Conservation (phyloP, 768 basidiomycete genomes). For the Russula ochroleuca region DNA sequence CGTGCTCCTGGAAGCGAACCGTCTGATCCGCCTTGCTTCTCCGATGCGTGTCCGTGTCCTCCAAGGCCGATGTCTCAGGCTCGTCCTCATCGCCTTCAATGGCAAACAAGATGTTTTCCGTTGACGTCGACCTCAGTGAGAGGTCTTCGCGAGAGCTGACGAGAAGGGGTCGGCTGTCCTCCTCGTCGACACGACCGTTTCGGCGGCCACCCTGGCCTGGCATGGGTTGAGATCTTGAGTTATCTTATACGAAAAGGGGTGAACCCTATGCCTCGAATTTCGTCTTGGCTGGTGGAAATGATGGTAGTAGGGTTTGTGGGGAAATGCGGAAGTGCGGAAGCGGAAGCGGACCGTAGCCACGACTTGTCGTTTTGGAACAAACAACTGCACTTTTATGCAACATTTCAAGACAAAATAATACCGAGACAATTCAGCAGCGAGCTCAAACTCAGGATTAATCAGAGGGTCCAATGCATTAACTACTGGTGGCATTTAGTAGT, state of each 20-base stretch:
- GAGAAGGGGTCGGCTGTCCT: conserved; percentile 59
- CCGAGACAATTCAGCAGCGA: no score
- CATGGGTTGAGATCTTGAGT: conserved; percentile 12
- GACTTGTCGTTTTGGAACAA: no score
- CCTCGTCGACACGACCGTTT: conserved; percentile 38
- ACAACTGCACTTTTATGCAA: no score
- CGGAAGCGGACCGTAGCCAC: no score
- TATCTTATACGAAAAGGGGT: not conserved
- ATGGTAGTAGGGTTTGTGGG: not conserved
- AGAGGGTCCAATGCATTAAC: no score
- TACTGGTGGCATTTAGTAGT: no score
- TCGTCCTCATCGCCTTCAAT: conserved; percentile 46
- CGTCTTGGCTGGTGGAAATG: not conserved
- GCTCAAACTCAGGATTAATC: no score
- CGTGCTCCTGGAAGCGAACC: conserved; percentile 65
- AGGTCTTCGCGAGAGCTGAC: conserved; percentile 38
- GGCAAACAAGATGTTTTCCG: conserved; percentile 46
- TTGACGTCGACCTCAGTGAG: conserved; percentile 13
- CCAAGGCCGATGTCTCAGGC: conserved; percentile 36
- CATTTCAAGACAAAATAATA: no score
- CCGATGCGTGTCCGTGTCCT: not conserved
- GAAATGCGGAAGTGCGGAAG: no score
- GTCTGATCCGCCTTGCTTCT: conserved; percentile 28
- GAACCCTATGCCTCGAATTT: not conserved
- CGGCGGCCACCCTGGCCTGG: conserved; percentile 20